Base-by-base conservation (phyloP, 2,329 filamentous ascomycete genomes). In the Nigrograna mackinnonii region DNA sequence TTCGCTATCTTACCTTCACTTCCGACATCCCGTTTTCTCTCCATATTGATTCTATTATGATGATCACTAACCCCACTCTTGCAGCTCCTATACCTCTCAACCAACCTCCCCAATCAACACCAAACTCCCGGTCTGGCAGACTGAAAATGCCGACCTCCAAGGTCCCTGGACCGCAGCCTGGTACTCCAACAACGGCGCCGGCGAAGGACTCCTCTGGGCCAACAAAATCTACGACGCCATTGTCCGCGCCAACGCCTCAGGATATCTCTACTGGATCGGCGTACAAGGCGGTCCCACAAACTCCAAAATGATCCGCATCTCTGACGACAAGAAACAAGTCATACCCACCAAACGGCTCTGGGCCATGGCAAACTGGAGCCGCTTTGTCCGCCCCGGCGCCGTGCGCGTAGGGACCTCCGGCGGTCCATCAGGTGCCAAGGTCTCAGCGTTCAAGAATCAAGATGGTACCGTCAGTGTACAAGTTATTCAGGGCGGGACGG, bases 251-350 rank as follows among this genome's bases (percentile, higher is more conserved):
- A 74, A 77, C 46, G 62, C 73, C 2, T 75, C 73, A 3, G 79
- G 71, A 0, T 81, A 80, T 52, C 64, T 82, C 1, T 81, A 79
- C 61, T 82, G 78, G 79, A 70, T 78, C 52, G 76, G 77, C 19
- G 58, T 60, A 2, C 67, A 71, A 42, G 67, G 63, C 41, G 67
- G 66, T 28, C 63, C 68, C 16, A 67, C 61, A 21, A 69, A 64
- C 51, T 56, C 52, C 33, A 65, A 59, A 37, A 60, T 70, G 16
- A 55, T 71, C 37, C 56, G 66, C 38, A 64, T 68, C 21, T 43
- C 48, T 6, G 58, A 62, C 35, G 64, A 67, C 22, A 62, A 64
- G 42, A 66, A 65, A 33, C 41, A 49, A 28, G 56, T 69, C 9
- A 64, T 59, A 16, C 54, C 62, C 1, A 60, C 55, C 9, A 68